Percentiles rank a stretch among this genome's conserved stretches.
Evolutionary conservation across 2,329 filamentous ascomycete species (phyloP).

Genomic region (Diaporthe humulicola): DNA sequence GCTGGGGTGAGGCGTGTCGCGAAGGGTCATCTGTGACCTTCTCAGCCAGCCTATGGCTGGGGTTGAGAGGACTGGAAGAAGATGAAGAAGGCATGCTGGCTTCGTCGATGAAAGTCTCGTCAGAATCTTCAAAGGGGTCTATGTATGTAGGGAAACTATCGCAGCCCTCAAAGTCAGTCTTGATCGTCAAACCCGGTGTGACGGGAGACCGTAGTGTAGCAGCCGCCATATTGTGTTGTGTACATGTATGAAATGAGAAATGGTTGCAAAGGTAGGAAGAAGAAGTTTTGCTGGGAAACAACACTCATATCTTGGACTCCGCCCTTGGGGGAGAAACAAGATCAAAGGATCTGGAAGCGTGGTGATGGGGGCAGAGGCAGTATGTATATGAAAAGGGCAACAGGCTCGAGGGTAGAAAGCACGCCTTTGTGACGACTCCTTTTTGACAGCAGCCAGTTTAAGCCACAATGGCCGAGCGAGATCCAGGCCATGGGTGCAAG

Average conservation of each 20-base stretch:
- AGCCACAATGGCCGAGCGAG: slow-evolving; percentile 28
- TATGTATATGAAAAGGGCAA: slow-evolving; percentile 28
- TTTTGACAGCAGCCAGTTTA: slow-evolving; percentile 28
- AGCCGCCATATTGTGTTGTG: slow-evolving; percentile 30
- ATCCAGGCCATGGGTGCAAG: neutral
- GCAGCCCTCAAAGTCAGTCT: slow-evolving; percentile 48
- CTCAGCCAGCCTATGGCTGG: slow-evolving; percentile 47
- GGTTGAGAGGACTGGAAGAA: slow-evolving; percentile 37
- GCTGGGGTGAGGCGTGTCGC: slow-evolving; percentile 86
- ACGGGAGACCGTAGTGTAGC: slow-evolving; percentile 25
- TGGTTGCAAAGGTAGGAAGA: neutral
- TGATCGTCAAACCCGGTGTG: slow-evolving; percentile 45
- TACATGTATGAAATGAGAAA: neutral
- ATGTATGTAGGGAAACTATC: slow-evolving; percentile 52
- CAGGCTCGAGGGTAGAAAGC: neutral
- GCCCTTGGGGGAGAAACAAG: neutral
- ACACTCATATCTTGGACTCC: neutral
- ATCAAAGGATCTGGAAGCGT: neutral
- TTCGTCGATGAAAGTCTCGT: slow-evolving; percentile 44
- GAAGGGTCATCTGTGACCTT: slow-evolving; percentile 52
- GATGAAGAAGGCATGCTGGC: slow-evolving; percentile 47
- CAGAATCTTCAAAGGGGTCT: slow-evolving; percentile 48
- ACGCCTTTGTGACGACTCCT: slow-evolving; percentile 20
- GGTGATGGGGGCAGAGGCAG: neutral
- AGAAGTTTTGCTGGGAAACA: neutral